Evolutionary conservation across 2,329 filamentous ascomycete species (phyloP), one percentile per base, ranked within the genome.

Genomic region (Venturia nashicola): DNA sequence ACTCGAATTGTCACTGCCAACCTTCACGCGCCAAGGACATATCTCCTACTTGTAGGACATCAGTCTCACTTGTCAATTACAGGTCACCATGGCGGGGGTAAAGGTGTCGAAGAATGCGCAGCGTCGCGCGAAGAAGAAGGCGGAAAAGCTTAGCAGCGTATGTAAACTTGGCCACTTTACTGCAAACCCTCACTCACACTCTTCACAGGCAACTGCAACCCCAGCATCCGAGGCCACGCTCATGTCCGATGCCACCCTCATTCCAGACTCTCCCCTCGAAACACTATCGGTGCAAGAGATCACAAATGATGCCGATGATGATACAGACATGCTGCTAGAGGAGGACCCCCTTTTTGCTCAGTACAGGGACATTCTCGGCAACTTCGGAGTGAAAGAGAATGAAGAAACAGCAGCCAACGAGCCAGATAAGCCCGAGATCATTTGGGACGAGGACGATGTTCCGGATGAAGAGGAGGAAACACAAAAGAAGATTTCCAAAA

Each of bases 61-160:
- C 12, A 43, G 59, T 42, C 43, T 46, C 36, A 61, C 39, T 43
- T 27, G 39, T 34, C 16, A 61, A 18, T 46, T 43, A 14, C 7
- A 43, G 20, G 57, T 42, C 40, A 60, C 23, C 34, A 61, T 61
- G 59, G 59, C 59, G n/a, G 59, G 39, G 39, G 36, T 46, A 43
- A 61, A 61, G 43, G 43, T 88, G 80, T 91, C 88, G 74, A 97
- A 97, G 81, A 97, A 97, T 77, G 91, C 96, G 77, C 87, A 92
- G 80, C 85, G 91, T 75, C 86, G 93, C 75, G 89, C 91, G 60
- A 92, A 93, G 81, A 96, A 94, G 84, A 97, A 96, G 86, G 89
- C 91, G 71, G 85, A 90, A 73, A 95, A 95, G 79, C 86, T 86
- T 11, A 60, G 36, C 71, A 76, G 84, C 68, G 78, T 83, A 74